Conservation (phyloP, 139 green algal species). For the Chlamydomonas incerta region DNA sequence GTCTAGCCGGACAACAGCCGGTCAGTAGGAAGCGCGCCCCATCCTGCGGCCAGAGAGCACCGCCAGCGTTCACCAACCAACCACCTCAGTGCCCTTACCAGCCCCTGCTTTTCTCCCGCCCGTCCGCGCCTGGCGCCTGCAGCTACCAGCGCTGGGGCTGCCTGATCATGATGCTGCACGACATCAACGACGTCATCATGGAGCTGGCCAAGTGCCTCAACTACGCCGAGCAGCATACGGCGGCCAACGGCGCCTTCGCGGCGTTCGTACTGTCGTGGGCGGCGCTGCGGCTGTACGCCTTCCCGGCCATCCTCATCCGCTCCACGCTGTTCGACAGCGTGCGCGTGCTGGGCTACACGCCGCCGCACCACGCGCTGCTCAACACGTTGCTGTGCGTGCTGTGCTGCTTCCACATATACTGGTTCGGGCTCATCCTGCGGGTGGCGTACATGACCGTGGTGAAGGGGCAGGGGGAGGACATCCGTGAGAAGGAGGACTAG, state of each 20-base stretch:
- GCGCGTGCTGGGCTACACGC: conserved; percentile 49
- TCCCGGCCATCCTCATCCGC: conserved; percentile 68
- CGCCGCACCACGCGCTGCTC: conserved; percentile 58
- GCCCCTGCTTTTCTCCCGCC: neutral
- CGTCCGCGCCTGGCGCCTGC: neutral
- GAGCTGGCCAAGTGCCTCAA: conserved; percentile 82
- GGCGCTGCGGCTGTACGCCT: conserved; percentile 65
- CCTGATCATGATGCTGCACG: conserved; percentile 87
- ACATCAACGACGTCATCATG: conserved; percentile 84
- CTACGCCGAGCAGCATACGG: conserved; percentile 63
- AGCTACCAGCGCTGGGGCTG: conserved; percentile 79
- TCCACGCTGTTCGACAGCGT: conserved; percentile 56
- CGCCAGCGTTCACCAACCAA: no score
- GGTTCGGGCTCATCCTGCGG: conserved; percentile 78
- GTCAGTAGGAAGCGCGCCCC: no score
- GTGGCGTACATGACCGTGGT: conserved; percentile 56
- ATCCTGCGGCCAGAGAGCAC: no score
- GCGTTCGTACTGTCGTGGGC: conserved; percentile 73
- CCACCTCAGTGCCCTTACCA: no score
- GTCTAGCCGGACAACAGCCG: no score
- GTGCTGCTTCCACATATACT: conserved; percentile 83
- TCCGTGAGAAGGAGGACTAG: conserved; percentile 64
- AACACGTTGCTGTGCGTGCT: conserved; percentile 67
- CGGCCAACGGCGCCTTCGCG: conserved; percentile 59
- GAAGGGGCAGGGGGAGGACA: conserved; percentile 56